Conservation (phyloP, 306 rosid genomes). For the Ammopiptanthus mongolicus region DNA sequence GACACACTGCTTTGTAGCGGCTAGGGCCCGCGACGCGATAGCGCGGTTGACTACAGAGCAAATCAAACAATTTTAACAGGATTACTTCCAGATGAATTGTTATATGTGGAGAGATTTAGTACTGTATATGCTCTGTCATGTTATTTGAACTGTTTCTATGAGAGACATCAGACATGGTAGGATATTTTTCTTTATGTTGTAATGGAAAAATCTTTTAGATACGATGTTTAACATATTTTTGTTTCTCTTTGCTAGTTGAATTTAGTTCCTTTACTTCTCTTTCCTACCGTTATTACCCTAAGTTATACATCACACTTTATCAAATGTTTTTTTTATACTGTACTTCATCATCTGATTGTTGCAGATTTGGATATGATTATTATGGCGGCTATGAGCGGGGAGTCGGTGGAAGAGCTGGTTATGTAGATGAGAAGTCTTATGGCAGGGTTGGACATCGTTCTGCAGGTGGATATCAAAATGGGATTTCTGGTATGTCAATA, state of each 20-base stretch:
- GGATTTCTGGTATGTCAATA: slow-evolving; percentile 51
- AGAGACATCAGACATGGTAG: not conserved
- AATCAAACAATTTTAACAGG: too few relatives aligned
- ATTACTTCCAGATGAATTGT: not conserved
- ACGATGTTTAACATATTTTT: not conserved
- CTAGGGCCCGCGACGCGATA: too few relatives aligned
- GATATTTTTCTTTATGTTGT: not conserved
- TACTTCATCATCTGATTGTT: not conserved
- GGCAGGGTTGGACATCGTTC: slow-evolving; percentile 77
- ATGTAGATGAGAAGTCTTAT: slow-evolving; percentile 71
- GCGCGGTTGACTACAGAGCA: too few relatives aligned
- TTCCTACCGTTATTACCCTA: not conserved
- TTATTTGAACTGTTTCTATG: not conserved
- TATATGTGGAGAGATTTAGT: not conserved
- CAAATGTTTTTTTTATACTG: not conserved
- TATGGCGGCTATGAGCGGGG: slow-evolving; percentile 84
- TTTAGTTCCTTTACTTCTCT: not conserved
- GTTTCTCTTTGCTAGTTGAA: slow-evolving; percentile 11
- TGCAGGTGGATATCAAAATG: slow-evolving; percentile 63
- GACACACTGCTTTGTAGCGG: too few relatives aligned
- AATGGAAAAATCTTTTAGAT: not conserved
- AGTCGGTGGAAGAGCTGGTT: slow-evolving; percentile 69
- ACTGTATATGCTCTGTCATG: not conserved
- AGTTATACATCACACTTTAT: not conserved
- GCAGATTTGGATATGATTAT: slow-evolving; percentile 77